Percentiles rank a stretch among this genome's conserved stretches.
phyloP scores from a whole-genome alignment of 345 rosid species.

The Populus ilicifolia region DNA sequence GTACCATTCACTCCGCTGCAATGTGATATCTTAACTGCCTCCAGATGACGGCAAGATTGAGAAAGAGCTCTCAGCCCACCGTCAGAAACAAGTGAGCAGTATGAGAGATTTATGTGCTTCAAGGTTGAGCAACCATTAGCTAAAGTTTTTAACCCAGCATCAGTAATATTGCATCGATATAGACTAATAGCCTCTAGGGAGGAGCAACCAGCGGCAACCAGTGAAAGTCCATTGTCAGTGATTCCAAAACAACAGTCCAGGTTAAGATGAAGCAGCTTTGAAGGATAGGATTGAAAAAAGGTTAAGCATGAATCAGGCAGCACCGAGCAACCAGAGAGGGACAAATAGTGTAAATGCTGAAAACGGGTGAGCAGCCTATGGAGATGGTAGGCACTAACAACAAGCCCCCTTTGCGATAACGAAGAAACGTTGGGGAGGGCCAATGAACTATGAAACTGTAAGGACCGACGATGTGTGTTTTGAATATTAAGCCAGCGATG shows the following conservation, averaged over 20 bases:
- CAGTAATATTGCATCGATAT: slow-evolving; percentile 52
- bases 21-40: slow-evolving; percentile 48
- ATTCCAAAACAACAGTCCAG: slow-evolving; percentile 64
- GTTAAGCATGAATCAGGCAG: slow-evolving; percentile 52
- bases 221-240: slow-evolving; percentile 51
- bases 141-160: slow-evolving; percentile 48
- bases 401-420: slow-evolving; percentile 33
- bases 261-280: slow-evolving; percentile 43
- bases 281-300: slow-evolving; percentile 44
- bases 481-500: slow-evolving; percentile 62
- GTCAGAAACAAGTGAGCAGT: slow-evolving; percentile 53
- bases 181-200: slow-evolving; percentile 49
- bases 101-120: slow-evolving; percentile 50
- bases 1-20: slow-evolving; percentile 48
- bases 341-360: slow-evolving; percentile 49
- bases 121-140: slow-evolving; percentile 42
- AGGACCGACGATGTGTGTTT: slow-evolving; percentile 45
- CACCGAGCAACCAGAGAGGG: slow-evolving; percentile 62
- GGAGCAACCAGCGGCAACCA: slow-evolving; percentile 50
- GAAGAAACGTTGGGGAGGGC: slow-evolving; percentile 21
- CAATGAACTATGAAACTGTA: slow-evolving; percentile 56
- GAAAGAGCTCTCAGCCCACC: slow-evolving; percentile 40
- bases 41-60: slow-evolving; percentile 47
- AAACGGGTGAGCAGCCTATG: slow-evolving; percentile 58
- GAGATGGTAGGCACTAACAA: slow-evolving; percentile 41